Evolutionary conservation across 176 grass and related monocot species (phyloP), one percentile per base, ranked within the genome.

Genomic region (Oryza longistaminata): DNA sequence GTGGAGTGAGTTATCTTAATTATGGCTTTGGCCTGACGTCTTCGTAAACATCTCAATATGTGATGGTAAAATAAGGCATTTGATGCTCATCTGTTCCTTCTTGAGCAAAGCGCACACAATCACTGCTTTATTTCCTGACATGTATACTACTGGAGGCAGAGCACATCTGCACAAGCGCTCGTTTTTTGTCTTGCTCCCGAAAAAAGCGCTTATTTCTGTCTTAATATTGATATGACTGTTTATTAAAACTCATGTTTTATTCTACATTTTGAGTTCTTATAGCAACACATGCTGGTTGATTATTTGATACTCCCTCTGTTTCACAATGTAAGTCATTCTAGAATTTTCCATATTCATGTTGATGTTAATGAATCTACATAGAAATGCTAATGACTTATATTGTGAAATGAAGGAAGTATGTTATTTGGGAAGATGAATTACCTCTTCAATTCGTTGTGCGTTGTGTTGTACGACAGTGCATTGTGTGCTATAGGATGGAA

Each of bases 31-130:
- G 55, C 70, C 60, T 88, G 17, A 71, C 71, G 66, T 64, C 73
- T 68, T 48, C 21, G 31, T 61, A 49, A 61, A 48, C 26, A 74
- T 48, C 69, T 12, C 61, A 49, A 44, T 17, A 35, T 27, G 39
- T 82, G 67, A 82, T 73, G 73, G 86, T 83, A 78, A 90, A 86
- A 73, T 64, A 44, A 19, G 19, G 25, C 37, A 37, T 73, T 62
- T 29, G 14, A 67, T 86, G 7, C 77, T 86, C 33, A 44, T 19
- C 45, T 9, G 9, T 77, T 45, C 11, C 87, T 53, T 66, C 69
- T 29, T 35, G 11, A 52, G 24, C 9, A 70, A 70, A 55, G 8
- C 45, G 16, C 40, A 35, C 3, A 11, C 48, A 40, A 65, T 62
- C 13, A 17, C 24, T 21, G 49, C 24, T 76, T 76, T 33, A 29